Base-by-base conservation (phyloP, 176 grass and related monocot species). In the Tillandsia fasciculata region DNA sequence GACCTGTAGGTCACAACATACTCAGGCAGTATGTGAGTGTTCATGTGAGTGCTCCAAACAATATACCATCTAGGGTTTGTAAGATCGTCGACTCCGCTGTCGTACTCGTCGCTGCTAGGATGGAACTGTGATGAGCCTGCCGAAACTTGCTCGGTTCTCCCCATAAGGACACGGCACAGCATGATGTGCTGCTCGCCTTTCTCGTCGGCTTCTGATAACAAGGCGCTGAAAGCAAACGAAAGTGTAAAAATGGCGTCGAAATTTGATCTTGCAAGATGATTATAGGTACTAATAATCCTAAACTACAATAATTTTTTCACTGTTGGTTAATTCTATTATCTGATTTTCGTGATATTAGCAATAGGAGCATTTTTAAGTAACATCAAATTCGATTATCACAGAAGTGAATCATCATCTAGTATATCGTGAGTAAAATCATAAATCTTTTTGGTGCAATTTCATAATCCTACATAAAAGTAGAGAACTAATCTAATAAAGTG, bases 1-100 rank as follows among this genome's bases (percentile, higher is more conserved):
- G 64, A 84, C 70, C 83, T 97, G 81, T 89, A 97, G 74, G 82
- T 97, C 24, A 97, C 77, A 18, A 97, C 75, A 79, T 81, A 90
- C 59, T 97, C 94, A 0, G 94, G 86, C 12, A 87, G 79, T 28
- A 97, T 83, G 73, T 88, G 91, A 0, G 82, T 87, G 72, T 97
- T 87, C 89, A 92, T 92, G 66, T 87, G 68, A 23, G 65, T 87
- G 71, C 77, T 72, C 94, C 94, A 93, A 8, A 97, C 74, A 22
- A 97, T 9, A 72, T 97, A 97, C 89, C 89, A 90, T 51, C 26
- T 70, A 0, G 94, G 94, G 15, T 80, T 90, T n/a, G 24, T 63
- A 2, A 77, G 24, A 64, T 83, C 74, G 50, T 97, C 94, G 50
- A 93, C 84, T 12, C 79, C 94, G 65, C 81, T 93, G 50, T 97